phyloP scores from a whole-genome alignment of 768 basidiomycete genomes.

The Calocera cornea region DNA sequence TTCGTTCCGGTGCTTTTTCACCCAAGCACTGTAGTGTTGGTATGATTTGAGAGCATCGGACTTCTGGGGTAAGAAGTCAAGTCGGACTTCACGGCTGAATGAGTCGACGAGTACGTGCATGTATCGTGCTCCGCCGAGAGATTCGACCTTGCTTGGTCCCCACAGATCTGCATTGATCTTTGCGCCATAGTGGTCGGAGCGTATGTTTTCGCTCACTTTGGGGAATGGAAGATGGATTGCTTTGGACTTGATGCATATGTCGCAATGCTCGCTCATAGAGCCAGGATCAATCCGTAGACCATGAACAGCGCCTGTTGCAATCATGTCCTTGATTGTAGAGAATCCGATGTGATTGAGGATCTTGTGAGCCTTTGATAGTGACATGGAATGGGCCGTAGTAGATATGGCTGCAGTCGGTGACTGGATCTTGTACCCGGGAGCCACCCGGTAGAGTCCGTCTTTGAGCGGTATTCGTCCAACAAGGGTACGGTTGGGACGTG shows the following conservation, averaged over 20 bases:
- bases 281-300: neutral
- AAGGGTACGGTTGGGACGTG: neutral
- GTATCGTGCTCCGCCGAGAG: constrained; percentile 6
- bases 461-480: neutral
- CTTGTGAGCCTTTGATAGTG: neutral
- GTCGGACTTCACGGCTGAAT: neutral
- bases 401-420: neutral
- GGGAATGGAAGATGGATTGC: constrained; percentile 7
- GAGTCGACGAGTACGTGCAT: constrained; percentile 11
- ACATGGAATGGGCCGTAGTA: neutral
- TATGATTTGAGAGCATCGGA: constrained; percentile 8
- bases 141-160: neutral
- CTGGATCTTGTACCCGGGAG: neutral
- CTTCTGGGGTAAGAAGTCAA: constrained; percentile 6
- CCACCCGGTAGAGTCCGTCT: neutral
- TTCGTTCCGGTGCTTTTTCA: constrained; percentile 7
- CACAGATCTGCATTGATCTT: constrained; percentile 8
- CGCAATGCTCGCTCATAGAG: neutral
- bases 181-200: neutral
- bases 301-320: neutral
- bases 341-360: neutral
- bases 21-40: neutral
- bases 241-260: constrained; percentile 9
- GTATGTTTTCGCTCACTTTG: neutral
- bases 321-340: neutral